A percentile compares a stretch with the other conserved stretches of the same genome.
phyloP scores from a whole-genome alignment of 495 filamentous ascomycete genomes.

The Apiosordaria backusii region DNA sequence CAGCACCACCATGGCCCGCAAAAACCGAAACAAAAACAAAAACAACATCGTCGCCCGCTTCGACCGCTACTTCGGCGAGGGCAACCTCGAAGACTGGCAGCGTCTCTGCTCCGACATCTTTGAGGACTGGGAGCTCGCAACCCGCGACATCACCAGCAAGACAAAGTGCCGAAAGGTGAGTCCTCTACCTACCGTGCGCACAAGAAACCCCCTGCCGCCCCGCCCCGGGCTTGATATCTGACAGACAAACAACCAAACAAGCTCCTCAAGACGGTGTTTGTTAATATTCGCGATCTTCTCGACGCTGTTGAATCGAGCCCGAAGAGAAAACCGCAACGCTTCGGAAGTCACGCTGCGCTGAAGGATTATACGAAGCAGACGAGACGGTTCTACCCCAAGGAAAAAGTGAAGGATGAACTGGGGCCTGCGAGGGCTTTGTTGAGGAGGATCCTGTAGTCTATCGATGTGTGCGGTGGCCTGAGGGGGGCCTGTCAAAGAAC shows the following conservation, averaged over 20 bases:
- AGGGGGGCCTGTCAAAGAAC: background rate
- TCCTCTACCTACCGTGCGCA: background rate
- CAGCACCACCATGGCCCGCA: background rate
- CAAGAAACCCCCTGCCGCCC: background rate
- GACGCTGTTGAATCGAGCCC: conserved; percentile 15
- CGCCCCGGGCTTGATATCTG: background rate
- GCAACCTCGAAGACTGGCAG: conserved; percentile 36
- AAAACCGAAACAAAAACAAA: background rate
- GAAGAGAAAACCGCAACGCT: conserved; percentile 14
- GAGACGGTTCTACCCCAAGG: conserved; percentile 23
- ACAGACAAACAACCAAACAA: conserved; percentile 13
- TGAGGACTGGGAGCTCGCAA: conserved; percentile 19
- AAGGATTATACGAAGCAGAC: conserved; percentile 23
- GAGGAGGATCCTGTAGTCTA: conserved; percentile 3
- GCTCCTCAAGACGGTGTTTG: conserved; percentile 29
- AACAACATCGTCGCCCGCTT: conserved; percentile 15
- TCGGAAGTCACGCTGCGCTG: conserved; percentile 23
- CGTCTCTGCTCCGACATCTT: conserved; percentile 33
- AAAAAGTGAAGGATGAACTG: conserved; percentile 13
- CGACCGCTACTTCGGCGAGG: conserved; percentile 31
- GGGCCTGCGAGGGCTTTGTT: conserved; percentile 33
- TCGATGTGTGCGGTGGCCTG: background rate
- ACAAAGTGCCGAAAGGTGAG: conserved; percentile 38
- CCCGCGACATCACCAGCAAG: conserved; percentile 25
- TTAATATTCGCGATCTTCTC: conserved; percentile 42